Percentiles rank a stretch among this genome's conserved stretches.
These are phyloP conservation scores for Piedraia hortae DNA, from an alignment of 2,329 filamentous ascomycete genomes.

Conservation along the genomic window DNA sequence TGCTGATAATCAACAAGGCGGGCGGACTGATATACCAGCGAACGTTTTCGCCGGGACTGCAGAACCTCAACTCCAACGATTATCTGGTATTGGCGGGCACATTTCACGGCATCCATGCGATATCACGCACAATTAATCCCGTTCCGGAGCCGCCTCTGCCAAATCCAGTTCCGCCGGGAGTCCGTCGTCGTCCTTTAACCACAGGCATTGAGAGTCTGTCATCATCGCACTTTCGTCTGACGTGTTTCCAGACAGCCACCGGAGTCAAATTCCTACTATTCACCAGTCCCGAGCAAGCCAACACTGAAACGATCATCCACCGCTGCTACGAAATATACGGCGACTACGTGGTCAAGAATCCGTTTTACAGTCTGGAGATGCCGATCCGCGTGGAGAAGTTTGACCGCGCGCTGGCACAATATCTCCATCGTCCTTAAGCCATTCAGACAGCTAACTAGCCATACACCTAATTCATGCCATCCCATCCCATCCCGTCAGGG, in stretches of 20 bases:
- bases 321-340: slow-evolving; percentile 84
- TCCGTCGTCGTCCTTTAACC: slow-evolving; percentile 22
- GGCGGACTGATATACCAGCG: slow-evolving; percentile 85
- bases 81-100: slow-evolving; percentile 90
- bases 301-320: slow-evolving; percentile 58
- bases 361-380: slow-evolving; percentile 96
- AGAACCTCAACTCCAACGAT: slow-evolving; percentile 80
- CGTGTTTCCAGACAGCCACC: slow-evolving; percentile 85
- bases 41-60: slow-evolving; percentile 65
- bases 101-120: slow-evolving; percentile 59
- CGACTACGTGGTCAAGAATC: slow-evolving; percentile 98
- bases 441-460: too few relatives aligned
- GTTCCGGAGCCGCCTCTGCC: slow-evolving; percentile 8
- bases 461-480: too few relatives aligned
- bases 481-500: too few relatives aligned
- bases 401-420: slow-evolving; percentile 32
- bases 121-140: slow-evolving; percentile 25
- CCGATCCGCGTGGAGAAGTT: slow-evolving; percentile 86
- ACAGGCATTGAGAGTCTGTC: slow-evolving; percentile 81
- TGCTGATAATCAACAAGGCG: slow-evolving; percentile 97
- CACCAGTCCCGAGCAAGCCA: slow-evolving; percentile 67
- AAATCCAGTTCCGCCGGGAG: slow-evolving; percentile 8
- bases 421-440: slow-evolving; percentile 12
- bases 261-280: slow-evolving; percentile 91
- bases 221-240: slow-evolving; percentile 77